Evolutionary conservation across 257 asterid genomes (phyloP).

Genomic region (Handroanthus guayacan): DNA sequence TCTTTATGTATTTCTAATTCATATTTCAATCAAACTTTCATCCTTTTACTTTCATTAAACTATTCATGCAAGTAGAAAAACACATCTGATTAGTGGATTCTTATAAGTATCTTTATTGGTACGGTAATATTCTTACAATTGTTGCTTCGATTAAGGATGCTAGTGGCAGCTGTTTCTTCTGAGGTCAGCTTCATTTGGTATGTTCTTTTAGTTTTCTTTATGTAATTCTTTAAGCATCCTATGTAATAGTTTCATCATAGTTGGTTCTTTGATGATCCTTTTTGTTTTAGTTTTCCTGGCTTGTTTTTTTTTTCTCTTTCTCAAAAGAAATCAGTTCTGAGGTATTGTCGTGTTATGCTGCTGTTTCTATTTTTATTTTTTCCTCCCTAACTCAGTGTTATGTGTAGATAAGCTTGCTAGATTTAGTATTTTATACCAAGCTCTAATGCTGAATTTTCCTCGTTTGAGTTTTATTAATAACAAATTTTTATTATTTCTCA

Average conservation of each 20-base stretch:
- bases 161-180: conserved; percentile 42
- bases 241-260: conserved; percentile 17
- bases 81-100: conserved; percentile 46
- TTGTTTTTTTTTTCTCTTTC: conserved; percentile 33
- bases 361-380: not conserved
- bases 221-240: conserved; percentile 18
- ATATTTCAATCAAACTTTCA: conserved; percentile 34
- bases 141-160: conserved; percentile 46
- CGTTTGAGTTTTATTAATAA: conserved; percentile 6
- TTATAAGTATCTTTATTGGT: conserved; percentile 34
- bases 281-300: conserved; percentile 22
- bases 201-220: conserved; percentile 28
- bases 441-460: conserved; percentile 27
- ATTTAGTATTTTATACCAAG: conserved; percentile 25
- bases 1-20: conserved; percentile 12
- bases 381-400: not conserved
- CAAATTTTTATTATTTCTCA: not conserved
- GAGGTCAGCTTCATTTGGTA: conserved; percentile 66
- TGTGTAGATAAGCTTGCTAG: conserved; percentile 28
- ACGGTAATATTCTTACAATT: conserved; percentile 36
- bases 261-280: conserved; percentile 33
- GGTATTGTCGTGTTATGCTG: conserved; percentile 31
- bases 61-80: conserved; percentile 41
- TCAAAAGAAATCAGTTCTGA: conserved; percentile 3
- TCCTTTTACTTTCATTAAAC: conserved; percentile 38